phyloP scores from a whole-genome alignment of 2,329 filamentous ascomycete genomes.

The Nothomitra cinnamomea region DNA sequence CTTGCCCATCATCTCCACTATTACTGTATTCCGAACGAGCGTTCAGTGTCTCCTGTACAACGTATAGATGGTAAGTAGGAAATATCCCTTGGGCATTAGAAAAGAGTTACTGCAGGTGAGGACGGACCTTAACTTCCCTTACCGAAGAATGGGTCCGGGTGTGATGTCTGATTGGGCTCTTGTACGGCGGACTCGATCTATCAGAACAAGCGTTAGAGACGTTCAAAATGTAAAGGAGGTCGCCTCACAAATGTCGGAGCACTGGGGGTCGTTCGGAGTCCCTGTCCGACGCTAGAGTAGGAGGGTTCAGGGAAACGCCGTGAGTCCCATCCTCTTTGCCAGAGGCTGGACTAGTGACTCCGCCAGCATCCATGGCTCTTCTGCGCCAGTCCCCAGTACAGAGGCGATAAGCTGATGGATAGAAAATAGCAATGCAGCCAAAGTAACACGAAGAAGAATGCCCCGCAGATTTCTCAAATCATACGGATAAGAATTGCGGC shows the following conservation, averaged over 20 bases:
- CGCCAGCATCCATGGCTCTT: no score
- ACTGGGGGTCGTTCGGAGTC: conserved; percentile 13
- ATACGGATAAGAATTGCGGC: neutral
- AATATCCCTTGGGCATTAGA: no score
- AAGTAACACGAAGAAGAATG: no score
- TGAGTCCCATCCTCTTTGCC: conserved; percentile 18
- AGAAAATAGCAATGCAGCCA: no score
- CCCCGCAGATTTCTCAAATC: no score
- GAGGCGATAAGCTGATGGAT: neutral
- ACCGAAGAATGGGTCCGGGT: conserved; percentile 41
- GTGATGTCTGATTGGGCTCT: conserved; percentile 49
- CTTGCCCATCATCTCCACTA: conserved; percentile 64
- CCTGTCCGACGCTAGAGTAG: conserved; percentile 17
- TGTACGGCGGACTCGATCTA: conserved; percentile 40
- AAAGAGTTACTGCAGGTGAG: neutral
- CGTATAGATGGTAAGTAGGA: conserved; percentile 5
- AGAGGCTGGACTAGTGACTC: no score
- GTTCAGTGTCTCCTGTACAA: conserved; percentile 67
- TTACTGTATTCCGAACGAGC: conserved; percentile 74
- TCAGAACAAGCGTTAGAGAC: conserved; percentile 7
- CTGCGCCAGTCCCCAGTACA: neutral
- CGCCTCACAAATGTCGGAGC: neutral
- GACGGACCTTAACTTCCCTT: conserved; percentile 42
- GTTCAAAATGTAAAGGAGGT: neutral
- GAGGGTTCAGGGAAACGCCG: conserved; percentile 29